A percentile compares a stretch with the other conserved stretches of the same genome.
Conservation (phyloP, 306 rosid species). For the Quercus aquifolioides region DNA sequence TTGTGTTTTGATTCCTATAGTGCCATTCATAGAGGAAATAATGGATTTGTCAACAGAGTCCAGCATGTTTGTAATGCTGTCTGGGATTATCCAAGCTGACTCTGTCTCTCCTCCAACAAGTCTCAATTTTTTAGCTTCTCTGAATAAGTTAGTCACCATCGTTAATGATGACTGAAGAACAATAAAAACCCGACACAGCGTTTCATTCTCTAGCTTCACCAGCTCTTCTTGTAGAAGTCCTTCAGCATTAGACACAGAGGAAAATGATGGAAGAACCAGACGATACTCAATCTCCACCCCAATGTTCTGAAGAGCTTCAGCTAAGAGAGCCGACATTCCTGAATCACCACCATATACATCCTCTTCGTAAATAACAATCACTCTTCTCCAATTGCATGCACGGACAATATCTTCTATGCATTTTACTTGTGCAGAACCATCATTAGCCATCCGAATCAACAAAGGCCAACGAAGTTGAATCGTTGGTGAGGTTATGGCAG, state of each 20-base stretch:
- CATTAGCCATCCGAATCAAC: too few relatives aligned
- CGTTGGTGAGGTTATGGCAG: too few relatives aligned
- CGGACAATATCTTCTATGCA: slow-evolving; percentile 48
- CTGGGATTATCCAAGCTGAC: too few relatives aligned
- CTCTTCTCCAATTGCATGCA: slow-evolving; percentile 27
- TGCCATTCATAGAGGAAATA: too few relatives aligned
- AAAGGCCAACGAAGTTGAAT: too few relatives aligned
- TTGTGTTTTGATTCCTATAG: too few relatives aligned
- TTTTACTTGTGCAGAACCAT: slow-evolving; percentile 32
- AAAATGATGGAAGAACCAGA: slow-evolving; percentile 27
- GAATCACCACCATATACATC: slow-evolving; percentile 17
- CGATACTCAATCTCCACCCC: slow-evolving; percentile 26
- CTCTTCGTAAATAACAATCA: slow-evolving; percentile 51
- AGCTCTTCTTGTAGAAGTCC: slow-evolving; percentile 4
- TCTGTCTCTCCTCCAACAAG: slow-evolving; percentile 29
- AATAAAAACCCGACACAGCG: slow-evolving; percentile 28
- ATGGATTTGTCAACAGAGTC: too few relatives aligned
- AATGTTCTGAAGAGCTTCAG: slow-evolving; percentile 24
- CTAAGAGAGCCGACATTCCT: slow-evolving; percentile 18
- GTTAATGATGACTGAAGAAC: slow-evolving; percentile 30
- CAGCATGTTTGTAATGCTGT: too few relatives aligned
- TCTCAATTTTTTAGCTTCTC: slow-evolving; percentile 26
- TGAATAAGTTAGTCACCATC: slow-evolving; percentile 23
- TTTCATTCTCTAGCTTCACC: not conserved
- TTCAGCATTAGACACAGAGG: slow-evolving; percentile 16